These are phyloP conservation scores for Epichloe gansuensis DNA, from an alignment of 2,329 filamentous ascomycete species.

Conservation along the genomic window DNA sequence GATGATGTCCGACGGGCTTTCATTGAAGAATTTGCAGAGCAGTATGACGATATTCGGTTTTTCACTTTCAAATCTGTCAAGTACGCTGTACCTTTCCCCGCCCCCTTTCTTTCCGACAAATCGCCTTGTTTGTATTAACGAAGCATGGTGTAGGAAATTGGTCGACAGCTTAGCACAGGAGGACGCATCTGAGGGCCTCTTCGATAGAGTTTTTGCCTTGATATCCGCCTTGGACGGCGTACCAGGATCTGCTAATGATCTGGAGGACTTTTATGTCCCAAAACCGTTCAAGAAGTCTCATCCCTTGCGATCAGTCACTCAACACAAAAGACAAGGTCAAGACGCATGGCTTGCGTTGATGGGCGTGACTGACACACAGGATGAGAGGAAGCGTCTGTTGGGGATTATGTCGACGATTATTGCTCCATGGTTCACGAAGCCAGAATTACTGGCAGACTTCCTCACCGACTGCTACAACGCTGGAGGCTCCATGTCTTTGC, in stretches of 20 bases:
- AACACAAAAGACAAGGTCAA: constrained; percentile 71
- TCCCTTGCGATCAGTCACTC: constrained; percentile 48
- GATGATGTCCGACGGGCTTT: constrained; percentile 59
- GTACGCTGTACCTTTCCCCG: constrained; percentile 28
- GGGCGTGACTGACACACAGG: constrained; percentile 50
- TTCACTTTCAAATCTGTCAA: constrained; percentile 66
- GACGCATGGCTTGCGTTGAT: constrained; percentile 78
- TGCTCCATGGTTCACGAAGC: constrained; percentile 78
- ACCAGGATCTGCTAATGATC: constrained; percentile 52
- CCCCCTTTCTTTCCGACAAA: too few relatives aligned
- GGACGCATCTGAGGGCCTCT: constrained; percentile 20
- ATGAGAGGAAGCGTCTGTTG: constrained; percentile 70
- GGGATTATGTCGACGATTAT: constrained; percentile 65
- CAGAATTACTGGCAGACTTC: constrained; percentile 90
- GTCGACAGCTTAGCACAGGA: constrained; percentile 13
- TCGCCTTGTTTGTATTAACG: not conserved
- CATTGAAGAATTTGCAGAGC: constrained; percentile 62
- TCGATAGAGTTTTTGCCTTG: constrained; percentile 48
- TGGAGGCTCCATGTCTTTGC: constrained; percentile 74
- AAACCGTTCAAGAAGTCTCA: constrained; percentile 57
- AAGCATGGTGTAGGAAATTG: constrained; percentile 12
- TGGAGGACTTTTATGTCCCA: constrained; percentile 56
- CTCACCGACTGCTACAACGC: constrained; percentile 85
- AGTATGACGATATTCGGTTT: constrained; percentile 75
- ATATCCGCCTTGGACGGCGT: constrained; percentile 58